phyloP scores from a whole-genome alignment of 2,329 filamentous ascomycete genomes.

The Aspergillus awamori region DNA sequence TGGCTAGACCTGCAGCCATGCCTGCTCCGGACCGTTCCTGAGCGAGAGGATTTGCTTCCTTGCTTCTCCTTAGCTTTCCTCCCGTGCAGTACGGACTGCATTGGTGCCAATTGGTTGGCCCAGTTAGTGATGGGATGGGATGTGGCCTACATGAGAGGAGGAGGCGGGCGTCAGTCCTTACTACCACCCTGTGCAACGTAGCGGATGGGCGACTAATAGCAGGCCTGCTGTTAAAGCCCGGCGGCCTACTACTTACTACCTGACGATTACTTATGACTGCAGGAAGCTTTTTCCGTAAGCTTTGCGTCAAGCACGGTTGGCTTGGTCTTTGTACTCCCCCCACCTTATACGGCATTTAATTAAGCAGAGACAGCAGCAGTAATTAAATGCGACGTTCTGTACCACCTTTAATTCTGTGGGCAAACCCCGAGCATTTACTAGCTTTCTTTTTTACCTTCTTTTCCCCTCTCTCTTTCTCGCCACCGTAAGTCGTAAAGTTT shows the following conservation, averaged over 20 bases:
- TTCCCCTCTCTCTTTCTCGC: neutral
- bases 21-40: constrained; percentile 19
- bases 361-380: constrained; percentile 7
- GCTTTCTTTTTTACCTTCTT: too few relatives aligned
- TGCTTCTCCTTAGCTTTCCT: constrained; percentile 10
- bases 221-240: neutral
- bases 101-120: constrained; percentile 7
- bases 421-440: neutral
- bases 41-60: constrained; percentile 17
- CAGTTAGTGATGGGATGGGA: neutral
- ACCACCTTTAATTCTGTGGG: neutral
- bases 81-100: constrained; percentile 7
- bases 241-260: neutral
- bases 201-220: constrained; percentile 1
- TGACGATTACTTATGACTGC: neutral
- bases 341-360: constrained; percentile 8
- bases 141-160: neutral
- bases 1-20: constrained; percentile 17
- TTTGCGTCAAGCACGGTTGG: constrained; percentile 5
- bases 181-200: constrained; percentile 9
- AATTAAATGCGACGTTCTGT: constrained; percentile 10
- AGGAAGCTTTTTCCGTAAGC: constrained; percentile 19
- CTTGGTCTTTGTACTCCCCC: constrained; percentile 6
- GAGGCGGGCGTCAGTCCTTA: neutral
- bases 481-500: constrained; percentile 5